Evolutionary conservation across 192 early-diverging fungal genomes (phyloP).

Genomic region (Podila clonocystis): DNA sequence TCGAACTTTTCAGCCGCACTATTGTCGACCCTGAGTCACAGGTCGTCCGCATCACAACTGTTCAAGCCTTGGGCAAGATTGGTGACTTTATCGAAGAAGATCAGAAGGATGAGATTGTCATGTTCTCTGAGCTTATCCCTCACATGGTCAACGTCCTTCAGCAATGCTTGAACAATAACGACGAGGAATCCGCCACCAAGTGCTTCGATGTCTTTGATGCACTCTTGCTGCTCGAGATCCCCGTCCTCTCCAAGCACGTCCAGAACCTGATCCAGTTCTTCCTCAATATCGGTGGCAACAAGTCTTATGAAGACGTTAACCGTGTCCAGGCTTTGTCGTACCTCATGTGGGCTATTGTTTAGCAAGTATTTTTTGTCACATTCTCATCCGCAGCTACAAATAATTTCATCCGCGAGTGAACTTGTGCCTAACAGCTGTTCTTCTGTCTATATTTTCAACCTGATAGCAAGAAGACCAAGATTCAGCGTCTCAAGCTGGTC

Average conservation of each 20-base stretch:
- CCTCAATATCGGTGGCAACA: constrained; percentile 75
- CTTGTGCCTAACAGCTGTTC: no score
- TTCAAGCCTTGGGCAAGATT: constrained; percentile 82
- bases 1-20: constrained; percentile 77
- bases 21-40: constrained; percentile 87
- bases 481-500: constrained; percentile 87
- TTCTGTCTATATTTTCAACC: constrained; percentile 11
- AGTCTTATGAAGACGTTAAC: constrained; percentile 71
- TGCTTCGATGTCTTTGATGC: constrained; percentile 92
- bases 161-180: constrained; percentile 74
- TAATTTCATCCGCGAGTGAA: background rate
- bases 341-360: constrained; percentile 78
- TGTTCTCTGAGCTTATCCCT: constrained; percentile 80
- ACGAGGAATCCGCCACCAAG: constrained; percentile 80
- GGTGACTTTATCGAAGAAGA: constrained; percentile 84
- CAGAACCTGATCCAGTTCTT: constrained; percentile 85
- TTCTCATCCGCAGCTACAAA: background rate
- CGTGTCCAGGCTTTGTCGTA: constrained; percentile 87
- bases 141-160: constrained; percentile 88
- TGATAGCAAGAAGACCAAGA: constrained; percentile 78
- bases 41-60: constrained; percentile 80
- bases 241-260: constrained; percentile 82
- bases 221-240: constrained; percentile 82
- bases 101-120: constrained; percentile 73
- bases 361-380: constrained; percentile 59